phyloP scores from a whole-genome alignment of 148 eudicot species.

The Amaranthus cruentus region DNA sequence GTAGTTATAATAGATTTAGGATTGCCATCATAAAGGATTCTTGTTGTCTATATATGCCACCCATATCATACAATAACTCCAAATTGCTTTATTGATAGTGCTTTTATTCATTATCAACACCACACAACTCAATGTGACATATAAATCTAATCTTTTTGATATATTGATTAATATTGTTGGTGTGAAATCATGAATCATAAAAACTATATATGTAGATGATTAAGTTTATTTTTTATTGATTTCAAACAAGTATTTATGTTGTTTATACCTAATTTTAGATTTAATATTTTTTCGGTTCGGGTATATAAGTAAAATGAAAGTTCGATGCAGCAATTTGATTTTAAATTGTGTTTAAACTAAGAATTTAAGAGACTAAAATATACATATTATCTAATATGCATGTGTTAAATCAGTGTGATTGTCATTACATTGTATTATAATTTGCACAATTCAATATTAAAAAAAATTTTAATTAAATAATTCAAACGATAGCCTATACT shows the following conservation, averaged over 20 bases:
- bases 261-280: no score
- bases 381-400: no score
- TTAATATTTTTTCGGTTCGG: no score
- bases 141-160: neutral
- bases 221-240: neutral
- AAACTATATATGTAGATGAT: neutral
- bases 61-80: slow-evolving; percentile 12
- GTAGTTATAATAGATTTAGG: slow-evolving; percentile 5
- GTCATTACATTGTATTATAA: no score
- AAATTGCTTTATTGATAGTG: slow-evolving; percentile 18
- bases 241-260: neutral
- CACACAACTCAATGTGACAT: slow-evolving; percentile 16
- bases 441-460: no score
- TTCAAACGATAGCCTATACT: no score
- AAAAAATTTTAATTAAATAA: no score
- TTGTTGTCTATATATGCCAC: slow-evolving; percentile 23
- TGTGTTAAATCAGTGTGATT: no score
- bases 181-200: slow-evolving; percentile 5
- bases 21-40: slow-evolving; percentile 10
- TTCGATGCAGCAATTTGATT: no score
- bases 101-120: slow-evolving; percentile 16
- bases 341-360: no score
- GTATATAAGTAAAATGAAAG: no score
- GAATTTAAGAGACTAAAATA: no score
- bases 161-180: slow-evolving; percentile 7